Base-by-base conservation (phyloP, 2,329 filamentous ascomycete genomes). In the Fusarium clavum region DNA sequence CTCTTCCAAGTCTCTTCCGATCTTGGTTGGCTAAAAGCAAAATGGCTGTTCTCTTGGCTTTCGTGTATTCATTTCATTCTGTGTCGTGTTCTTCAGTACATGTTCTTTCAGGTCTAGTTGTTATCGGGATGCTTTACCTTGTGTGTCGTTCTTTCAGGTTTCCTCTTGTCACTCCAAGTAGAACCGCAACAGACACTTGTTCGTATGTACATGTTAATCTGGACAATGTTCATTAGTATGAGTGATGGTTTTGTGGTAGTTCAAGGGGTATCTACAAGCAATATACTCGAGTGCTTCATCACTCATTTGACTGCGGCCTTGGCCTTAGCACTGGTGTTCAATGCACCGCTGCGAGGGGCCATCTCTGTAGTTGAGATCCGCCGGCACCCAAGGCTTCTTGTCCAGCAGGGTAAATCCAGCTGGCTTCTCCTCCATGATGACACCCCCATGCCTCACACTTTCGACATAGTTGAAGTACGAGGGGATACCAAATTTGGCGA, bases 351-450 rank as follows among this genome's bases (percentile, higher is more conserved):
- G 25, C 49, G 25, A n/a, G 6, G 27, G 24, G 4, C 20, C 49
- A n/a, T n/a, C 34, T n/a, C 12, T 53, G 34, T 18, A 8, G 32
- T 16, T 25, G 16, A 53, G 49, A n/a, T 41, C 18, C 13, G 49
- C 32, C 6, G 34, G 13, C 13, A 41, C 49, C 49, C 34, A 53
- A 24, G 49, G 49, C n/a, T 53, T 53, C 13, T 8, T 41, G 20
- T 53, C 30, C 9, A 38, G 7, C 18, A 53, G 13, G 13, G 49
- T 53, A 53, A 53, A 53, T 27, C 49, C 49, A 3, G 49, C 49
- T 14, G 49, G 49, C 49, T 53, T 53, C 49, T 53, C 49, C 20
- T 53, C 49, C 49, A 53, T 43, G 24, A 53, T 53, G 24, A 53
- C 10, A 10, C 49, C 49, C 27, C 32, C 24, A 6, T 27, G 16